Base-by-base conservation (phyloP, 805 yeast genomes). In the Nakazawaea ishiwadae region DNA sequence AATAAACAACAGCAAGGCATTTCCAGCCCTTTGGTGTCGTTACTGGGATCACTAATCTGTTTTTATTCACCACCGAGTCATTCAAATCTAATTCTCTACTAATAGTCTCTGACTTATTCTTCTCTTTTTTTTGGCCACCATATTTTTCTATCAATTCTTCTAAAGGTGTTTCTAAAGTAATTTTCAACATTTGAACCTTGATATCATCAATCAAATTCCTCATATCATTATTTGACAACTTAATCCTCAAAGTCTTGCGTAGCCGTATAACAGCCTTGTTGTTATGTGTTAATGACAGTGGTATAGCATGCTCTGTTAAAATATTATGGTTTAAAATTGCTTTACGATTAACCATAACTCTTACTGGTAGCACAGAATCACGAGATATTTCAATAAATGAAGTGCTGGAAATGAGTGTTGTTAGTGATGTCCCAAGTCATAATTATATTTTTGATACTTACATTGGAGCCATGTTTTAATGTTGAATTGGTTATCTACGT, bases 11-110 rank as follows among this genome's bases (percentile, higher is more conserved):
- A 26, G 37, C 11, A 10, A 28, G 12, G 23, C 31, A 20, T 33
- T 42, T 37, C 45, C 45, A 42, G n/a, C 45, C 45, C 15, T 42
- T 42, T 12, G 35, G 34, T 3, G 42, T 17, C 6, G 35, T 33
- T 14, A 42, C 4, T 5, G 40, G 40, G 5, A 42, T 28, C 21
- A 28, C 28, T 3, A 42, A n/a, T 16, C n/a, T 31, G 14, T 42
- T 42, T 17, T 32, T 36, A 30, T 36, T 26, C 12, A 19, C 20
- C 27, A 30, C n/a, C 6, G 40, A 21, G 15, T 40, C 37, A 36
- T 31, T 36, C 40, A 41, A 36, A 17, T 36, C 35, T 23, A 38
- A 38, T 17, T 39, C 38, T n/a, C n/a, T n/a, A n/a, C n/a, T n/a
- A n/a, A n/a, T n/a, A n/a, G n/a, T n/a, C n/a, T n/a, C n/a, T n/a